These are phyloP conservation scores for Salix arbutifolia DNA, from an alignment of 345 rosid species.

Conservation along the genomic window DNA sequence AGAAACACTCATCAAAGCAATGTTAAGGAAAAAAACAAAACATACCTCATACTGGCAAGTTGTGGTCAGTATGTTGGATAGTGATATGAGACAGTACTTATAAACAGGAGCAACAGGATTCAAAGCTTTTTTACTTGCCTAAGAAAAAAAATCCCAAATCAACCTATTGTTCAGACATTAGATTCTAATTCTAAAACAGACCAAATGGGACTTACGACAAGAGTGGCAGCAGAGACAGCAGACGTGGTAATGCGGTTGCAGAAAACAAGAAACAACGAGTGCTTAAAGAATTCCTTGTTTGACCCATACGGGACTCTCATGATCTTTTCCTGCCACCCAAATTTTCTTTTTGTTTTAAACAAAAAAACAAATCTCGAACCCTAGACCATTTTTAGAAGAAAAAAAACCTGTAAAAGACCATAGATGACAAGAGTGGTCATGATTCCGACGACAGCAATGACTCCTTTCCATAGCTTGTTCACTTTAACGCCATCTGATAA, in stretches of 20 bases:
- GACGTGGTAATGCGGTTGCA: constrained; percentile 88
- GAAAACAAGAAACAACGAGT: constrained; percentile 87
- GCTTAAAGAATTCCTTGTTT: constrained; percentile 71
- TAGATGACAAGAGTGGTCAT: constrained; percentile 91
- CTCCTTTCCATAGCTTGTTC: constrained; percentile 64
- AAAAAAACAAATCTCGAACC: neutral
- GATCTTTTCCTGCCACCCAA: constrained; percentile 68
- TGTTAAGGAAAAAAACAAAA: neutral
- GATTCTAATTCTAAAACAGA: neutral
- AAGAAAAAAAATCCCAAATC: constrained; percentile 8
- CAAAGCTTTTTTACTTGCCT: constrained; percentile 81
- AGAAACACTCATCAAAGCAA: neutral
- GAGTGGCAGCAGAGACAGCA: constrained; percentile 73
- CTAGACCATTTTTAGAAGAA: neutral
- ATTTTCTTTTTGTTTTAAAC: no score
- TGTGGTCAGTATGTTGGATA: constrained; percentile 78
- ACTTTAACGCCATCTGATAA: constrained; percentile 37
- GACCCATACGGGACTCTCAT: constrained; percentile 90
- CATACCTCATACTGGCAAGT: constrained; percentile 95
- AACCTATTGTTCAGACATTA: neutral
- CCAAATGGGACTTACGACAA: constrained; percentile 43
- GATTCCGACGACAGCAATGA: constrained; percentile 77
- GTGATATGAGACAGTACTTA: constrained; percentile 71
- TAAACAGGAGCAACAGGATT: constrained; percentile 90
- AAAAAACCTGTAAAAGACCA: constrained; percentile 75